phyloP scores from a whole-genome alignment of 176 grass and related monocot species.

The Oryza officinalis region DNA sequence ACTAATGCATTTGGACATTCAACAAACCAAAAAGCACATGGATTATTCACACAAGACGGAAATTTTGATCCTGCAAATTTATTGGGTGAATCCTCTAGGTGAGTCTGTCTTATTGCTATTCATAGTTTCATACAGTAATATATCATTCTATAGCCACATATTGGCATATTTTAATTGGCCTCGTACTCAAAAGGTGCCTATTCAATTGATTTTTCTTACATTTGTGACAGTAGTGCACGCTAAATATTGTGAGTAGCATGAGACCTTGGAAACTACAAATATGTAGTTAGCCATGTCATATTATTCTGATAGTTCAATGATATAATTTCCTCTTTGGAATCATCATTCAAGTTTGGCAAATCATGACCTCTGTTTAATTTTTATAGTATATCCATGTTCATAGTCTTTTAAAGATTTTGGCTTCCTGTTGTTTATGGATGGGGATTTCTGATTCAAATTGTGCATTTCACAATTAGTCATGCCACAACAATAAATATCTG shows the following conservation, averaged over 20 bases:
- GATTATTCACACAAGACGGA: not conserved
- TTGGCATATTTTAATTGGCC: not conserved
- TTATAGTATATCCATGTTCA: not conserved
- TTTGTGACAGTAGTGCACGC: not conserved
- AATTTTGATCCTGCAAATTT: slow-evolving; percentile 4
- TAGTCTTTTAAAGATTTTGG: not conserved
- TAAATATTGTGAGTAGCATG: not conserved
- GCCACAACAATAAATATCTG: not conserved
- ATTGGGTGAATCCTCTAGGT: slow-evolving; percentile 46
- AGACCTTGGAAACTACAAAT: not conserved
- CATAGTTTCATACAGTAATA: not conserved
- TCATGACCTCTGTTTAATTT: not conserved
- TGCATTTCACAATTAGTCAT: slow-evolving; percentile 3
- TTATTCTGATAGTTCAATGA: not conserved
- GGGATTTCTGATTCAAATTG: not conserved
- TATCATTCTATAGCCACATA: not conserved
- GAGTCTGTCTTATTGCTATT: not conserved
- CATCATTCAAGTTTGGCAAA: not conserved
- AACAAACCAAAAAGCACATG: not conserved
- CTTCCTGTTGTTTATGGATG: slow-evolving; percentile 2
- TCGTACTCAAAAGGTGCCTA: not conserved
- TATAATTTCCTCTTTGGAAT: not conserved
- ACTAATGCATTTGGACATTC: not conserved
- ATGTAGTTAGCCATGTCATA: not conserved
- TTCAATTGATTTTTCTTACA: not conserved